Conservation (phyloP, 169 alveolate genomes). For the Babesia microti region DNA sequence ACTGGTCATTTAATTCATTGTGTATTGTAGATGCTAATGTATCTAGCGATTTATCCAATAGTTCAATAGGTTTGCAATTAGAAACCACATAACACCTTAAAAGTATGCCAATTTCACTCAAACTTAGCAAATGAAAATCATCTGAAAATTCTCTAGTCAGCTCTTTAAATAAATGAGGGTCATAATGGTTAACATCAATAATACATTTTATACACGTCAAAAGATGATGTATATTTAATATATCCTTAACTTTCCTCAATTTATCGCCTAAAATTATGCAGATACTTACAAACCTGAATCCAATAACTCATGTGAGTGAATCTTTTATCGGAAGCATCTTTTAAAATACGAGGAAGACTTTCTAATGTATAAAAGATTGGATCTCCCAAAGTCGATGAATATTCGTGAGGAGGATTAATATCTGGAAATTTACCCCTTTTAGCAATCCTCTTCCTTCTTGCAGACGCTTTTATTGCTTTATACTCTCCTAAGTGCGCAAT, state of each 20-base stretch:
- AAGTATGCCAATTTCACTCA: conserved; percentile 15
- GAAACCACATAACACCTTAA: conserved; percentile 21
- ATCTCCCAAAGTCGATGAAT: conserved; percentile 23
- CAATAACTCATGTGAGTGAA: conserved; percentile 21
- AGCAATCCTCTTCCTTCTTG: conserved; percentile 10
- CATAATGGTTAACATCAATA: conserved; percentile 21
- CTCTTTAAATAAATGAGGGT: conserved; percentile 22
- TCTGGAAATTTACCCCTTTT: conserved; percentile 30
- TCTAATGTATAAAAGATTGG: conserved; percentile 29
- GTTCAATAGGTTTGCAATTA: conserved; percentile 29
- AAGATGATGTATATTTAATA: conserved; percentile 15
- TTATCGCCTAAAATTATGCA: conserved; percentile 20
- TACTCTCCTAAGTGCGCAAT: no score
- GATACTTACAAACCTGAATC: conserved; percentile 35
- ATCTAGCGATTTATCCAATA: no score
- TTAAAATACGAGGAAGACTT: conserved; percentile 14
- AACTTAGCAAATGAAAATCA: conserved; percentile 14
- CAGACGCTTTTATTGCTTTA: no score
- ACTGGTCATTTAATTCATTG: no score
- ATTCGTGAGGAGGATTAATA: conserved; percentile 29
- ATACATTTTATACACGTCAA: conserved; percentile 20
- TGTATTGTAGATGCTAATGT: no score
- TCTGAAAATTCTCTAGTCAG: conserved; percentile 38
- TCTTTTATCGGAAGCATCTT: conserved; percentile 8
- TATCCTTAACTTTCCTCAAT: conserved; percentile 36